phyloP scores from a whole-genome alignment of 202 grass and related monocot genomes.

The Hordeum pubiflorum region DNA sequence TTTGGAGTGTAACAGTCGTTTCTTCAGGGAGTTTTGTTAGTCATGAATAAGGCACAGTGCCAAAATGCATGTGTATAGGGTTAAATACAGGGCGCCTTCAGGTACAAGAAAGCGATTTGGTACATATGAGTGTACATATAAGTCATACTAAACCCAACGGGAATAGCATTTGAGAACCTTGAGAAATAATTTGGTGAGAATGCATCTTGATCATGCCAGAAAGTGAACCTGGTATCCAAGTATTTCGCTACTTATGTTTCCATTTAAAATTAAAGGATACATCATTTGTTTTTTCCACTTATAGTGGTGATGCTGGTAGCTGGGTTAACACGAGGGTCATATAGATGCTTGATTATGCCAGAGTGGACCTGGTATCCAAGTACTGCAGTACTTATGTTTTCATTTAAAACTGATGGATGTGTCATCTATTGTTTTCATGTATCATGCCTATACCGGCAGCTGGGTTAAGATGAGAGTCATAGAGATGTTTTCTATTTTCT shows the following conservation, averaged over 20 bases:
- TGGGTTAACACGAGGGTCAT: constrained; percentile 3
- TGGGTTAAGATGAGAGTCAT: constrained; percentile 12
- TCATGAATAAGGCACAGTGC: not conserved
- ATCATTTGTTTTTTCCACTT: not conserved
- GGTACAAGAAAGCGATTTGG: not conserved
- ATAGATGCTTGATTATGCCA: not conserved
- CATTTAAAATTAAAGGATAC: not conserved
- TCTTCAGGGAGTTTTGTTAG: not conserved
- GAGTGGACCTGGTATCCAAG: not conserved
- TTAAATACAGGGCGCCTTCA: not conserved
- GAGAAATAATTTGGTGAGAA: not conserved
- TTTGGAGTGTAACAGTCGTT: not conserved
- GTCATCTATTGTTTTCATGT: not conserved
- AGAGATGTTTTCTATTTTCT: constrained; percentile 20
- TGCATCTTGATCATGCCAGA: not conserved
- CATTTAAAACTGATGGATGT: not conserved
- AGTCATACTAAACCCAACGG: not conserved
- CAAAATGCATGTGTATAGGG: not conserved
- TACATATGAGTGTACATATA: not conserved
- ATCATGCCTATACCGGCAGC: not conserved
- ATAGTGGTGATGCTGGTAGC: not conserved
- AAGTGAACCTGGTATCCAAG: not conserved
- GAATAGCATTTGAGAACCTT: not conserved
- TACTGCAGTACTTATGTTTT: not conserved
- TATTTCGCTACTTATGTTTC: not conserved